phyloP scores from a whole-genome alignment of 768 basidiomycete species.

The Auriscalpium microsporum region DNA sequence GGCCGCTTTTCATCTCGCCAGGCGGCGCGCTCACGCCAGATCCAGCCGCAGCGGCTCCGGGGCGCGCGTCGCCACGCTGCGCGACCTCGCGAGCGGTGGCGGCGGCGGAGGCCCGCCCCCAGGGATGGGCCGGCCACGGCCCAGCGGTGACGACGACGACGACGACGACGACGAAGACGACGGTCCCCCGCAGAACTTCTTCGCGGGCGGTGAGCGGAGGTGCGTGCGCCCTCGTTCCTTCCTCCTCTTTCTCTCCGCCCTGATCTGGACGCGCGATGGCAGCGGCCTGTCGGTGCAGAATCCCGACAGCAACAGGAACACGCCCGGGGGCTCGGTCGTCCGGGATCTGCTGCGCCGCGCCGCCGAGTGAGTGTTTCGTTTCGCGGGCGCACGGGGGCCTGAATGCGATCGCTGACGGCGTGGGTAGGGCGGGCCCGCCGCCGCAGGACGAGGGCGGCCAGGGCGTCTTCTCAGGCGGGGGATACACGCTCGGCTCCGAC shows the following conservation, averaged over 20 bases:
- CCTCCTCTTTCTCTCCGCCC: neutral
- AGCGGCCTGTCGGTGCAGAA: constrained; percentile 89
- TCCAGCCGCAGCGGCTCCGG: constrained; percentile 11
- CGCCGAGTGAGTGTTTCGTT: constrained; percentile 48
- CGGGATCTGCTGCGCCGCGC: constrained; percentile 74
- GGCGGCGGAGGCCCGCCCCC: constrained; percentile 6
- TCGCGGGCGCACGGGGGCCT: neutral
- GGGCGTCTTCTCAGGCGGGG: constrained; percentile 45
- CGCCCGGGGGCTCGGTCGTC: constrained; percentile 53
- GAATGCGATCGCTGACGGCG: neutral
- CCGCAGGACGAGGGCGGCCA: constrained; percentile 1
- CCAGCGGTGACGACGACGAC: constrained; percentile 33
- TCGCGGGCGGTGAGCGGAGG: constrained; percentile 95
- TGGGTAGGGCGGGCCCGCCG: neutral
- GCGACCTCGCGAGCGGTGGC: constrained; percentile 18
- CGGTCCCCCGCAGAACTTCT: constrained; percentile 49
- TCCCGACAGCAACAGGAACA: constrained; percentile 44
- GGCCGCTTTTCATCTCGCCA: neutral
- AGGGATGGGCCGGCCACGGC: constrained; percentile 7
- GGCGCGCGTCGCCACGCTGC: constrained; percentile 20
- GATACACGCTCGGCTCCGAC: constrained; percentile 83
- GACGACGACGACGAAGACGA: constrained; percentile 45
- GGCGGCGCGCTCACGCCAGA: no score
- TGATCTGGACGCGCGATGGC: constrained; percentile 1
- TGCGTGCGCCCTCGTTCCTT: constrained; percentile 19